Evolutionary conservation across 345 rosid genomes (phyloP).

Genomic region (Jatropha curcas): DNA sequence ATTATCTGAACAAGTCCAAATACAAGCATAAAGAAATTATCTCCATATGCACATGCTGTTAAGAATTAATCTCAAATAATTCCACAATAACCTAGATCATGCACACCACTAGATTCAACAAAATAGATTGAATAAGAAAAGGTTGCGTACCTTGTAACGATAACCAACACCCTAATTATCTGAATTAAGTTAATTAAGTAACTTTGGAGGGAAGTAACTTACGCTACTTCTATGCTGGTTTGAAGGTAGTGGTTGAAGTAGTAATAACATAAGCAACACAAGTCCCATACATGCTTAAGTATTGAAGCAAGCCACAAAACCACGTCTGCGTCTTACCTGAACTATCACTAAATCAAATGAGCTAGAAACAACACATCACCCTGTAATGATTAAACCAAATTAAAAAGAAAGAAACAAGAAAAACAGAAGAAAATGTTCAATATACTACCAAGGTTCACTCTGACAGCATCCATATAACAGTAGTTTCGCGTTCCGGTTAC

Average conservation of each 20-base stretch:
- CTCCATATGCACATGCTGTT: conserved; percentile 37
- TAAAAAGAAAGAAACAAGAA: neutral
- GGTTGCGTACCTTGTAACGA: no score
- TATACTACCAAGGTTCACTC: conserved; percentile 40
- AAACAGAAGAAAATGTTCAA: neutral
- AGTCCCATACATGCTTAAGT: conserved; percentile 45
- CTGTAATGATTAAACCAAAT: no score
- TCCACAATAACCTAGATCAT: no score
- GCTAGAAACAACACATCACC: conserved; percentile 17
- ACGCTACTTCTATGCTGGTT: no score
- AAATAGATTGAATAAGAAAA: no score
- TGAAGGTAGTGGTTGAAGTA: conserved; percentile 41
- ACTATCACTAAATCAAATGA: conserved; percentile 24
- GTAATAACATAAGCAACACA: conserved; percentile 50
- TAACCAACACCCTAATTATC: no score
- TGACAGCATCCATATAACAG: conserved; percentile 51
- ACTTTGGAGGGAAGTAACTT: no score
- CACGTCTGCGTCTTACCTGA: conserved; percentile 50
- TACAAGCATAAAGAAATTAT: conserved; percentile 37
- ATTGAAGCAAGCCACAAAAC: conserved; percentile 63
- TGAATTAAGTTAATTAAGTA: no score
- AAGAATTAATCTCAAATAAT: no score
- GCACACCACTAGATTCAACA: no score
- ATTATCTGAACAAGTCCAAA: conserved; percentile 50
- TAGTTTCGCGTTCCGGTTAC: conserved; percentile 41